These are phyloP conservation scores for Tetrahymena thermophila DNA, from an alignment of 73 alveolate genomes.

Conservation along the genomic window DNA sequence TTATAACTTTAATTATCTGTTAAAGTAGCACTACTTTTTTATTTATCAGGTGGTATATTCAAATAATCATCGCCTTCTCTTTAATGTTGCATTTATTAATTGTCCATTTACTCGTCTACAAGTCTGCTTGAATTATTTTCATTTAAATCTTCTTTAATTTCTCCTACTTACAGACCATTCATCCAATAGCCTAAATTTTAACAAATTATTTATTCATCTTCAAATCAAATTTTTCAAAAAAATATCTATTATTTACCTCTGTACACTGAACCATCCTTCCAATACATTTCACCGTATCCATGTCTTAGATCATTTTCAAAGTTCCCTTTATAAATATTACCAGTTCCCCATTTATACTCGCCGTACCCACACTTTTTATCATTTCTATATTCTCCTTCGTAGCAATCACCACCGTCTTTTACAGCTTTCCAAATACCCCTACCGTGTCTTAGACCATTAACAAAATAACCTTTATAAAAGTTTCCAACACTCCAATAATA, in stretches of 20 bases:
- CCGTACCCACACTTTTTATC: slow-evolving; percentile 80
- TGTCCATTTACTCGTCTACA: not conserved
- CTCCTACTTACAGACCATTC: not conserved
- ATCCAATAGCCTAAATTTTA: not conserved
- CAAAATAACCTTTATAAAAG: slow-evolving; percentile 50
- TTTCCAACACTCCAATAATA: slow-evolving; percentile 35
- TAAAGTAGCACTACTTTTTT: not conserved
- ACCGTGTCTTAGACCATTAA: slow-evolving; percentile 57
- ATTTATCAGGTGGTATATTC: not conserved
- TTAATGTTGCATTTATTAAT: not conserved
- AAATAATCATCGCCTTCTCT: not conserved
- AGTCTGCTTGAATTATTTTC: not conserved
- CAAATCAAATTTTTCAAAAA: not conserved
- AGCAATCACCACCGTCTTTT: slow-evolving; percentile 26
- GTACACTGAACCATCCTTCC: slow-evolving; percentile 11
- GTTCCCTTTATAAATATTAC: slow-evolving; percentile 60
- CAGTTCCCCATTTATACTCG: slow-evolving; percentile 65
- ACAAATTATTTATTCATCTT: no score
- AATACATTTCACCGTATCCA: slow-evolving; percentile 55
- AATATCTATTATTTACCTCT: slow-evolving; percentile 7
- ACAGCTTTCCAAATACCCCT: slow-evolving; percentile 52
- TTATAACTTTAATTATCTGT: not conserved
- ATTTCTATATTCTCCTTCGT: slow-evolving; percentile 52
- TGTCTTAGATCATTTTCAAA: slow-evolving; percentile 49
- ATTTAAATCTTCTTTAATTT: not conserved